phyloP scores from a whole-genome alignment of 225 moss, liverwort and hornwort species.

The Antitrichia curtipendula region DNA sequence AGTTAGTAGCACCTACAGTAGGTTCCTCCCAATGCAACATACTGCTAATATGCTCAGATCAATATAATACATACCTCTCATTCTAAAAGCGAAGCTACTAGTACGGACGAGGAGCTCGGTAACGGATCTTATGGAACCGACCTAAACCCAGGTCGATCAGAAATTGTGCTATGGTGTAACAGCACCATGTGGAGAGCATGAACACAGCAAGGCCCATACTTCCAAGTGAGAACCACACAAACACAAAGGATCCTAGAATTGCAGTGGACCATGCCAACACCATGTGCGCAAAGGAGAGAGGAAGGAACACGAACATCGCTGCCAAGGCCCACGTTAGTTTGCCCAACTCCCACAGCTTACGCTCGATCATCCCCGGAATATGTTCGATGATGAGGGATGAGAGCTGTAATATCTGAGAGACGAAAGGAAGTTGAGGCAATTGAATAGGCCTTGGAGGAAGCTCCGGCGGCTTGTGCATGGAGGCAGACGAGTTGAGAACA shows the following conservation, averaged over 20 bases:
- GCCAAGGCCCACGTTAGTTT: conserved; percentile 30
- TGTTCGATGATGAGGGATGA: conserved; percentile 9
- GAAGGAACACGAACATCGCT: conserved; percentile 37
- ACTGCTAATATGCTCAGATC: neutral
- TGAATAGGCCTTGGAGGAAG: neutral
- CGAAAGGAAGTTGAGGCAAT: conserved; percentile 5
- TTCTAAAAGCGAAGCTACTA: neutral
- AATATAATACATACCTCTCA: neutral
- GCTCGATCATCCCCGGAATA: conserved; percentile 29
- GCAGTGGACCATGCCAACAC: conserved; percentile 50
- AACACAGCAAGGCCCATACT: conserved; percentile 40
- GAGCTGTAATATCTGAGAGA: conserved; percentile 11
- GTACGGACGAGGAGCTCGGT: neutral
- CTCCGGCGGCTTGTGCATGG: conserved; percentile 8
- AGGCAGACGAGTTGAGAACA: conserved; percentile 28
- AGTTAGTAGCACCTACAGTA: neutral
- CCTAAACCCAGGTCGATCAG: conserved; percentile 10
- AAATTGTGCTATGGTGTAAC: conserved; percentile 14
- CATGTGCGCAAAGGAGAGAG: conserved; percentile 44
- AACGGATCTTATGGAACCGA: neutral
- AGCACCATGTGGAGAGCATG: conserved; percentile 45
- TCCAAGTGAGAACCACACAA: conserved; percentile 45
- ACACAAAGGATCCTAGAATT: conserved; percentile 27
- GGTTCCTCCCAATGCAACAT: neutral
- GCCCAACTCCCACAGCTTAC: conserved; percentile 44